Percentiles rank a stretch among this genome's conserved stretches.
phyloP scores from a whole-genome alignment of 2,329 filamentous ascomycete genomes.

The Metarhizium robertsii region DNA sequence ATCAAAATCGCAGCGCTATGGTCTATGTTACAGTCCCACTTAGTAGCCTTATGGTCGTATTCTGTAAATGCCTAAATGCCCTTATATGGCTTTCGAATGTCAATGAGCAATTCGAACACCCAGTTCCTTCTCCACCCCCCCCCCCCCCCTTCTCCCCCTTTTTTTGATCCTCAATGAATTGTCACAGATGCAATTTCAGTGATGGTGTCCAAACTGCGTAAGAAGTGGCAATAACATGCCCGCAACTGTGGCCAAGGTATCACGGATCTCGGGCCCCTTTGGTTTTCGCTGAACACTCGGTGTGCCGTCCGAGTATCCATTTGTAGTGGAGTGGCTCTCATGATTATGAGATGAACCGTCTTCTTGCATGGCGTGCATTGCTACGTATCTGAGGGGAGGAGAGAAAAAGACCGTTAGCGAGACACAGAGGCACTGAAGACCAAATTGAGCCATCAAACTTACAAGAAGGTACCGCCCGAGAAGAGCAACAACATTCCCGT shows the following conservation, averaged over 20 bases:
- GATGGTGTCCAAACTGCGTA: conserved; percentile 70
- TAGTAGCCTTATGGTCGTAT: not conserved
- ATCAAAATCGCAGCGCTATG: not conserved
- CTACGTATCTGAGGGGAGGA: conserved; percentile 64
- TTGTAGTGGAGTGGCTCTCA: conserved; percentile 37
- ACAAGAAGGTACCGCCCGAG: conserved; percentile 92
- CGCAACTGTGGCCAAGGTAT: conserved; percentile 60
- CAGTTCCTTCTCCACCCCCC: not conserved
- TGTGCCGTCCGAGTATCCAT: conserved; percentile 45
- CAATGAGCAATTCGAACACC: too few relatives aligned
- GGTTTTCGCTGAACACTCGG: conserved; percentile 38
- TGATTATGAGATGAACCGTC: conserved; percentile 42
- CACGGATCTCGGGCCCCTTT: conserved; percentile 51
- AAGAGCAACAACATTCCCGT: conserved; percentile 93
- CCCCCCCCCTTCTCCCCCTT: too few relatives aligned
- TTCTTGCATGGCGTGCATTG: conserved; percentile 97
- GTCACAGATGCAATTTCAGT: conserved; percentile 21
- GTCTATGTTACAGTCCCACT: not conserved
- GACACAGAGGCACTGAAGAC: not conserved
- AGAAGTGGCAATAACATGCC: conserved; percentile 73
- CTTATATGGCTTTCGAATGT: too few relatives aligned
- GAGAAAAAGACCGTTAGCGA: not conserved
- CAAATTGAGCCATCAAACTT: conserved; percentile 26
- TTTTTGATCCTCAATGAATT: not conserved
- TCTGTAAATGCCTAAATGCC: too few relatives aligned